These are phyloP conservation scores for Didymella arachidicola DNA, from an alignment of 2,329 filamentous ascomycete species.

Conservation along the genomic window DNA sequence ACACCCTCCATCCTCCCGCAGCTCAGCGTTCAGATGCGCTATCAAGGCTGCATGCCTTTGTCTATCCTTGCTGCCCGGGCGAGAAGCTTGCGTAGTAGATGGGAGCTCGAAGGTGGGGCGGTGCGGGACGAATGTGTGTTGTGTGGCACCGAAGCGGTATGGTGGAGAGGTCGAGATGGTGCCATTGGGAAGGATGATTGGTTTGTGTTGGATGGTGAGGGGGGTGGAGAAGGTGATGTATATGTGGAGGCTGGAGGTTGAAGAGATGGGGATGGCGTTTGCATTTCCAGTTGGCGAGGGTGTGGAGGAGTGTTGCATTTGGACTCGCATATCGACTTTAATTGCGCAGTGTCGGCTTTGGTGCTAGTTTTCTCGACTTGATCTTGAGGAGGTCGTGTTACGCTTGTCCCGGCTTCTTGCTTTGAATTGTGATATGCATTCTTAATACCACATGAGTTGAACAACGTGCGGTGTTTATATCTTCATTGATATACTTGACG, in stretches of 20 bases:
- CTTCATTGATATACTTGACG: neutral
- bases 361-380: too few species aligned
- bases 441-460: too few species aligned
- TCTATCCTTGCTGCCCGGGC: neutral
- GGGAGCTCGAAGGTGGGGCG: constrained; percentile 1
- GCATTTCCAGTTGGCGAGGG: neutral
- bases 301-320: neutral
- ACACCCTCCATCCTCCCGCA: neutral
- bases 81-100: neutral
- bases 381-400: neutral
- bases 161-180: neutral
- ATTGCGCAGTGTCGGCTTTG: too few species aligned
- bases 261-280: constrained; percentile 1
- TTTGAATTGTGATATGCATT: too few species aligned
- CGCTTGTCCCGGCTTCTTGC: neutral
- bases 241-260: constrained; percentile 5
- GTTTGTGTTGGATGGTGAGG: neutral
- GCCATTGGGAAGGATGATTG: constrained; percentile 1
- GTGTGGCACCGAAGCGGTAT: neutral
- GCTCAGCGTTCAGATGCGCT: neutral
- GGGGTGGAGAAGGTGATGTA: neutral
- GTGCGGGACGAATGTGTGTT: constrained; percentile 1
- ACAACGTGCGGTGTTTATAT: constrained; percentile 1
- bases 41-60: constrained; percentile 1
- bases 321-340: neutral